Evolutionary conservation across 208 protist species (phyloP).

Genomic region (Strigomonas galati): DNA sequence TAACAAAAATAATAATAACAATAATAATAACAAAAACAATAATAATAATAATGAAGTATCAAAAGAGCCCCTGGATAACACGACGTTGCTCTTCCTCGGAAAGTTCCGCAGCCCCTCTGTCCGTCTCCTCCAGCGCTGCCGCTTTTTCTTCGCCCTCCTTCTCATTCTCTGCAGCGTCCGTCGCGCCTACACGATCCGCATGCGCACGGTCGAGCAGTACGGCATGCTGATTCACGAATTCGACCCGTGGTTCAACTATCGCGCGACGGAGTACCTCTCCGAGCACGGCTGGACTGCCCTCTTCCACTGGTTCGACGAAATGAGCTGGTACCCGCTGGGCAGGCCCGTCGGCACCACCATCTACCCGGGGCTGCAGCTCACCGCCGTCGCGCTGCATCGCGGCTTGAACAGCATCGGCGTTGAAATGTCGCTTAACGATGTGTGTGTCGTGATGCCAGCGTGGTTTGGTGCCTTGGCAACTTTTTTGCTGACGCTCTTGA

Average conservation of each 20-base stretch:
- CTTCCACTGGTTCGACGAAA: slow-evolving; percentile 98
- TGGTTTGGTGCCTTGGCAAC: slow-evolving; percentile 59
- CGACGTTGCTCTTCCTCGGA: slow-evolving; percentile 1
- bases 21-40: background rate
- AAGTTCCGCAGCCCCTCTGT: background rate
- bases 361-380: slow-evolving; percentile 98
- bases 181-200: slow-evolving; percentile 56
- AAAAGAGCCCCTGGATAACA: background rate
- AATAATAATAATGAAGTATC: background rate
- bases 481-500: slow-evolving; percentile 78
- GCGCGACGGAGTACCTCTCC: slow-evolving; percentile 88
- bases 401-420: slow-evolving; percentile 3
- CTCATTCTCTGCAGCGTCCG: slow-evolving; percentile 16
- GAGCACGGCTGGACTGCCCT: slow-evolving; percentile 95
- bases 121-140: slow-evolving; percentile 4
- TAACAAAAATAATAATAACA: background rate
- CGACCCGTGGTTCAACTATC: slow-evolving; percentile 94
- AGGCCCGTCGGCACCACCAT: slow-evolving; percentile 97
- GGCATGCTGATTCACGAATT: slow-evolving; percentile 93
- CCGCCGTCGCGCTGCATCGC: slow-evolving; percentile 90
- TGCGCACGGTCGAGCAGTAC: slow-evolving; percentile 73
- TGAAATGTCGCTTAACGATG: slow-evolving; percentile 5
- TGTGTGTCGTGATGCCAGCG: slow-evolving; percentile 17
- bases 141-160: background rate
- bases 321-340: slow-evolving; percentile 97